Base-by-base conservation (phyloP, 2,329 filamentous ascomycete genomes). In the Arthrinium phaeospermum region DNA sequence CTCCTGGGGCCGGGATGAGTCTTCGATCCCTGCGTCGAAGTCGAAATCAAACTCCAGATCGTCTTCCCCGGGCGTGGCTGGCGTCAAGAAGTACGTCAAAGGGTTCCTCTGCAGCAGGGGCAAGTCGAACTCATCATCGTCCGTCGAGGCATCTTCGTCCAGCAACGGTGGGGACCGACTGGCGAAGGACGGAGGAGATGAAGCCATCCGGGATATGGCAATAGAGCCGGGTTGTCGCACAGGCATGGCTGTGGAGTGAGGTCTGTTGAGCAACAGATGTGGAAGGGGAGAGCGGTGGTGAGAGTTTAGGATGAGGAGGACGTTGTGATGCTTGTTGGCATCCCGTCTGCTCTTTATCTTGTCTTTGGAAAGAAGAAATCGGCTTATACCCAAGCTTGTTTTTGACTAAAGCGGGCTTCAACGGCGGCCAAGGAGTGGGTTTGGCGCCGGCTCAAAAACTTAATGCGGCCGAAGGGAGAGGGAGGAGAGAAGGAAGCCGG, bases 11-110 rank as follows among this genome's bases (percentile, higher is more conserved):
- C 82, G 82, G 72, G 81, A 84, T 71, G 82, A 78, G 75, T 87
- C 85, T 77, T 90, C 87, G 77, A 90, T 90, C 71, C 88, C 88
- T 49, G 88, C 88, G 77, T 90, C 88, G 75, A 89, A 86, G 69
- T 83, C 80, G 74, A 86, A 84, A 75, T 88, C 86, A 78, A 86
- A 84, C 74, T 82, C 82, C 64, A 82, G 79, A 53, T 84, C 82
- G 27, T 86, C 83, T 44, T 85, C 76, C 14, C 81, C 80, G 0
- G 86, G 82, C 0, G 84, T 81, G 1, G 88, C 86, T 1, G 80
- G 79, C 3, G 87, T 89, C 57, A 90, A 83, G 75, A 90, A 90
- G 78, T 88, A 89, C 68, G 84, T 86, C 70, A 90, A 82, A 22
- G 88, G 88, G 74, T 89, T 85, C 67, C 88, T 84, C 74, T 88